A percentile compares a stretch with the other conserved stretches of the same genome.
phyloP scores from a whole-genome alignment of 495 filamentous ascomycete genomes.

The Penicillium samsonianum region DNA sequence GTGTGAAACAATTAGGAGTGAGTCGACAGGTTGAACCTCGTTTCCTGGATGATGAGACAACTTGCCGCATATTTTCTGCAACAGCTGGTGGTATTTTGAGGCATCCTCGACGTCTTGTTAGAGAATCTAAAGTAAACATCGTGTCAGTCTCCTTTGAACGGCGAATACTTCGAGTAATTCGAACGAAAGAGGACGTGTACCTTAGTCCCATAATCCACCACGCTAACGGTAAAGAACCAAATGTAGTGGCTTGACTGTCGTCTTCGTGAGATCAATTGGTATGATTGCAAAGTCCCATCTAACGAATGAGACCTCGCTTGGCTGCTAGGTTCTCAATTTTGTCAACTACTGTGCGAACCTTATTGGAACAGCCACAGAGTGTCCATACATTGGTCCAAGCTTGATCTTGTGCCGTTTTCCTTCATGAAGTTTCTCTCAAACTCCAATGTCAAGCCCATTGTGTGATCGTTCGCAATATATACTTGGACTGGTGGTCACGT shows the following conservation, averaged over 20 bases:
- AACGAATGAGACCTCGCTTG: neutral
- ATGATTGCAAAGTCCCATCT: neutral
- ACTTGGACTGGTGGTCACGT: neutral
- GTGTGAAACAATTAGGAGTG: neutral
- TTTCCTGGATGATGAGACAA: neutral
- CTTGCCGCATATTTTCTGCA: neutral
- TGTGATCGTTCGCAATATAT: neutral
- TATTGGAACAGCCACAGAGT: neutral
- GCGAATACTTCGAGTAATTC: neutral
- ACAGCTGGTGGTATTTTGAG: neutral
- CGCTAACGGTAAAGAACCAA: neutral
- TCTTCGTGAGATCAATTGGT: neutral
- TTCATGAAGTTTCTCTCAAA: neutral
- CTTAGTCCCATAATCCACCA: neutral
- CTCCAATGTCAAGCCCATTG: neutral
- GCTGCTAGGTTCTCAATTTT: neutral
- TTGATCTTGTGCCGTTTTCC: neutral
- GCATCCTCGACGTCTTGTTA: neutral
- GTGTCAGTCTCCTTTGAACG: neutral
- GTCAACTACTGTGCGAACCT: neutral
- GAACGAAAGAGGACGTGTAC: neutral
- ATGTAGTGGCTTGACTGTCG: neutral
- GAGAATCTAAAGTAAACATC: neutral
- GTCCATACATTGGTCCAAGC: neutral
- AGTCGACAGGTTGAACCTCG: neutral